Percentiles rank a stretch among this genome's conserved stretches.
phyloP scores from a whole-genome alignment of 2,329 filamentous ascomycete species.

The Zalaria obscura region DNA sequence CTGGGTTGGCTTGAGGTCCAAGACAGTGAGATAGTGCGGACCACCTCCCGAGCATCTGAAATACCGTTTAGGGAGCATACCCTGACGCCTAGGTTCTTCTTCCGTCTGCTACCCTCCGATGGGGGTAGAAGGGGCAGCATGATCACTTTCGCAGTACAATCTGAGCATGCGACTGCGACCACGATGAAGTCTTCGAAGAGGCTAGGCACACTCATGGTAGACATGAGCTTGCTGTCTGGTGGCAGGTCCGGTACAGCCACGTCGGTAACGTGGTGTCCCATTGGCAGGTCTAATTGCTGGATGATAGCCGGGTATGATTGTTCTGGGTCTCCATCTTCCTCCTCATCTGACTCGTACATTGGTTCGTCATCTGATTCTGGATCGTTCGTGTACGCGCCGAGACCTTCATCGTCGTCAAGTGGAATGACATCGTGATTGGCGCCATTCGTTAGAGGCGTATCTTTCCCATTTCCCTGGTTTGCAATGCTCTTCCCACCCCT shows the following conservation, averaged over 20 bases:
- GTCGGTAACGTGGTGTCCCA: constrained; percentile 39
- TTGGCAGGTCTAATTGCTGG: constrained; percentile 39
- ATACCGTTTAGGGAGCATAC: constrained; percentile 31
- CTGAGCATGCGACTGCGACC: constrained; percentile 40
- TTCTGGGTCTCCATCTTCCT: constrained; percentile 43
- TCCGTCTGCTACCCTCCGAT: constrained; percentile 23
- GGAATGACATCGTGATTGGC: constrained; percentile 9
- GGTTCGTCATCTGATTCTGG: constrained; percentile 39
- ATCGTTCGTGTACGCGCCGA: background rate
- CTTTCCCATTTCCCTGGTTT: too few species aligned
- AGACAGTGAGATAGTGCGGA: constrained; percentile 37
- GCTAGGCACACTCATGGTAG: constrained; percentile 1
- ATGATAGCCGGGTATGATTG: constrained; percentile 40
- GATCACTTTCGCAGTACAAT: constrained; percentile 41
- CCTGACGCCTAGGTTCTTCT: constrained; percentile 26
- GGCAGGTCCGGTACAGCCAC: constrained; percentile 34
- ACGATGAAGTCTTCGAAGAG: constrained; percentile 35
- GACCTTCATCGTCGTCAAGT: background rate
- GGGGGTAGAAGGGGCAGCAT: constrained; percentile 41
- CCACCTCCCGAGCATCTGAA: constrained; percentile 35
- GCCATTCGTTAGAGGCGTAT: constrained; percentile 13
- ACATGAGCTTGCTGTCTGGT: background rate
- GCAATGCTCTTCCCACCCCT: constrained; percentile 31
- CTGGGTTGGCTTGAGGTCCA: constrained; percentile 24
- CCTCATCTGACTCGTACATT: constrained; percentile 18